phyloP scores from a whole-genome alignment of 2,329 filamentous ascomycete species.

The Pyricularia grisea region DNA sequence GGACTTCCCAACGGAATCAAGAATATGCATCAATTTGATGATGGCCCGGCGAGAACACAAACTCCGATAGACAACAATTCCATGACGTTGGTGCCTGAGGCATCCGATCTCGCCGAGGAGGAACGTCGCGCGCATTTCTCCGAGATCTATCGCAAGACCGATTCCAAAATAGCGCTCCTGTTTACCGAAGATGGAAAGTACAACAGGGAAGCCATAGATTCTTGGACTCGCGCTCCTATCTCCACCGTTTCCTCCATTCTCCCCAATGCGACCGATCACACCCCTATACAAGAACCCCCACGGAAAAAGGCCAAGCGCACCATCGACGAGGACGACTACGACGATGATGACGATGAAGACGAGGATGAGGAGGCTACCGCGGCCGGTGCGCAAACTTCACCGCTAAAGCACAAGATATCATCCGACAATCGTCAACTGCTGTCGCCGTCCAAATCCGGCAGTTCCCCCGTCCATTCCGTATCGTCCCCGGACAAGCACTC shows the following conservation, averaged over 20 bases:
- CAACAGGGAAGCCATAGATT: slow-evolving; percentile 42
- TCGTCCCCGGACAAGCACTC: slow-evolving; percentile 50
- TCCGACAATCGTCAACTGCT: slow-evolving; percentile 48
- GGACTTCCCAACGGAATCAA: slow-evolving; percentile 36
- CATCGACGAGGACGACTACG: slow-evolving; percentile 80
- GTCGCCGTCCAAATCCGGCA: slow-evolving; percentile 62
- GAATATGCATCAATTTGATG: slow-evolving; percentile 50
- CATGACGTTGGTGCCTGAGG: slow-evolving; percentile 48
- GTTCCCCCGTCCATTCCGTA: slow-evolving; percentile 53
- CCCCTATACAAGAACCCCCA: slow-evolving; percentile 49
- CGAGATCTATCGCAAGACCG: slow-evolving; percentile 66
- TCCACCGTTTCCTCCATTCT: slow-evolving; percentile 11
- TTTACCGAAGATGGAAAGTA: slow-evolving; percentile 53
- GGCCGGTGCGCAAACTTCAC: slow-evolving; percentile 32
- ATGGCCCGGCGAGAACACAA: slow-evolving; percentile 42
- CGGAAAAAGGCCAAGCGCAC: slow-evolving; percentile 66
- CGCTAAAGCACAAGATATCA: slow-evolving; percentile 39
- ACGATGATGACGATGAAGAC: slow-evolving; percentile 73
- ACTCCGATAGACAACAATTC: slow-evolving; percentile 42
- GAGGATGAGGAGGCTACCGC: slow-evolving; percentile 55
- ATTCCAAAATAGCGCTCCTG: slow-evolving; percentile 67
- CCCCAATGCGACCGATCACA: slow-evolving; percentile 49
- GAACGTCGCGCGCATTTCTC: slow-evolving; percentile 65
- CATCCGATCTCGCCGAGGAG: slow-evolving; percentile 58
- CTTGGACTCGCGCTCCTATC: slow-evolving; percentile 30